These are phyloP conservation scores for Suillus fuscotomentosus DNA, from an alignment of 768 basidiomycete genomes.

Conservation along the genomic window DNA sequence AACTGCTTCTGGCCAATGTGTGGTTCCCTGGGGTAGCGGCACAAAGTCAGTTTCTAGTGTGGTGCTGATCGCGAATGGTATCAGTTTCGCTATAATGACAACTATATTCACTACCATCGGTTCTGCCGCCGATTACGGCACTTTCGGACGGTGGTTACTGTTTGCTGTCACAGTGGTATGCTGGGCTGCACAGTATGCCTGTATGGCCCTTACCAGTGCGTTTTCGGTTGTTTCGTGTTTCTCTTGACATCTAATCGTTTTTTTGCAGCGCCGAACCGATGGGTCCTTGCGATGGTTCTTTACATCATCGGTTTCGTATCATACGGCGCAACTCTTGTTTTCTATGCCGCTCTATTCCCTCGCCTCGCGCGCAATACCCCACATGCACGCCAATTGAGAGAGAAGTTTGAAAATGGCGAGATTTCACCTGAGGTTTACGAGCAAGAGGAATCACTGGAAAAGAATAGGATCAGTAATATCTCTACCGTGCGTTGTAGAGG, in stretches of 20 bases:
- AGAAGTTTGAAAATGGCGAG: conserved; percentile 58
- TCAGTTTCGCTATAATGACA: conserved; percentile 81
- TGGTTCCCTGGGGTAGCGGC: conserved; percentile 73
- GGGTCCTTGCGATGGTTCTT: conserved; percentile 75
- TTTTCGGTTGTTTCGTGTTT: neutral
- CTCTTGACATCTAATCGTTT: neutral
- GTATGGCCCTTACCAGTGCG: conserved; percentile 70
- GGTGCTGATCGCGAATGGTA: conserved; percentile 74
- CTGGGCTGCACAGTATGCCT: conserved; percentile 80
- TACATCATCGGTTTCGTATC: conserved; percentile 79
- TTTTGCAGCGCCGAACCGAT: conserved; percentile 55
- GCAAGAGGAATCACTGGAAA: conserved; percentile 73
- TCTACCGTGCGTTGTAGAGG: conserved; percentile 55
- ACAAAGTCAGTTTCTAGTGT: conserved; percentile 75
- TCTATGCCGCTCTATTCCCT: conserved; percentile 78
- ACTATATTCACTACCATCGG: conserved; percentile 78
- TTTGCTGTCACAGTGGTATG: conserved; percentile 68
- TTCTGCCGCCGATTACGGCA: conserved; percentile 34
- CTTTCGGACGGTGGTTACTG: conserved; percentile 78
- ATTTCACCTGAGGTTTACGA: conserved; percentile 65
- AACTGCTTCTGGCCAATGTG: conserved; percentile 68
- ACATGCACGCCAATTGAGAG: conserved; percentile 53
- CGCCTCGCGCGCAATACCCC: conserved; percentile 77
- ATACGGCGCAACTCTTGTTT: conserved; percentile 80
- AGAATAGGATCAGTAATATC: conserved; percentile 84